Conservation (phyloP, 768 basidiomycete genomes). For the Pleurotus tuber-regium region DNA sequence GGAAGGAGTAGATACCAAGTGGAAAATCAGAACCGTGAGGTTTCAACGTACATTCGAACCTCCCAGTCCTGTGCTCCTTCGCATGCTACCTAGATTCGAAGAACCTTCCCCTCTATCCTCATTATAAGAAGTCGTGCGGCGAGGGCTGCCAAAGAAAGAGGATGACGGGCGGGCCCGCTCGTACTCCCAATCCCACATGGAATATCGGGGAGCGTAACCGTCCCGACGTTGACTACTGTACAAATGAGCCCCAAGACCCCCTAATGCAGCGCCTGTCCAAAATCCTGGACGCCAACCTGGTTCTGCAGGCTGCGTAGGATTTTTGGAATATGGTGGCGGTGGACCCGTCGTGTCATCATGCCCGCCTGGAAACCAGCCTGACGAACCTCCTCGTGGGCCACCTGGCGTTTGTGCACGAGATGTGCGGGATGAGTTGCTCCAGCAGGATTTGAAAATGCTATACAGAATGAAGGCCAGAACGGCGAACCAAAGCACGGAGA, state of each 20-base stretch:
- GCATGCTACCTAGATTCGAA: constrained; percentile 67
- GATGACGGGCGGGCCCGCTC: constrained; percentile 27
- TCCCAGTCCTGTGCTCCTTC: constrained; percentile 78
- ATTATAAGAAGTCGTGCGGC: constrained; percentile 23
- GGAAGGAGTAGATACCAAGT: background rate
- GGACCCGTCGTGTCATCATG: constrained; percentile 34
- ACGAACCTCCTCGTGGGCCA: constrained; percentile 32
- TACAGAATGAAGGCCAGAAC: constrained; percentile 55
- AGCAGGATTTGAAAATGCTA: constrained; percentile 55
- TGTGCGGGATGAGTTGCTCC: constrained; percentile 22
- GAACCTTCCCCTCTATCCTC: constrained; percentile 68
- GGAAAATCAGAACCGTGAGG: background rate
- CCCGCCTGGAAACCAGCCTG: constrained; percentile 54
- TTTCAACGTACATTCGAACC: constrained; percentile 54
- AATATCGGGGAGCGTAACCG: constrained; percentile 25
- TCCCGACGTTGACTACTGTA: constrained; percentile 35
- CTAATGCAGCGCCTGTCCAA: constrained; percentile 79
- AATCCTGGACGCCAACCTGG: constrained; percentile 69
- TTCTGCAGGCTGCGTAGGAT: constrained; percentile 20
- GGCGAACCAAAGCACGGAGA: constrained; percentile 55
- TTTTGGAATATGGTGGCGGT: constrained; percentile 59
- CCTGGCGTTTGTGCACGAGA: constrained; percentile 29
- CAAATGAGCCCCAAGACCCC: constrained; percentile 63
- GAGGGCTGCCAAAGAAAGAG: constrained; percentile 26
- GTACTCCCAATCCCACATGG: constrained; percentile 62